Evolutionary conservation across 2,329 filamentous ascomycete species (phyloP), one percentile per base, ranked within the genome.

Genomic region (Penicillium paneum): DNA sequence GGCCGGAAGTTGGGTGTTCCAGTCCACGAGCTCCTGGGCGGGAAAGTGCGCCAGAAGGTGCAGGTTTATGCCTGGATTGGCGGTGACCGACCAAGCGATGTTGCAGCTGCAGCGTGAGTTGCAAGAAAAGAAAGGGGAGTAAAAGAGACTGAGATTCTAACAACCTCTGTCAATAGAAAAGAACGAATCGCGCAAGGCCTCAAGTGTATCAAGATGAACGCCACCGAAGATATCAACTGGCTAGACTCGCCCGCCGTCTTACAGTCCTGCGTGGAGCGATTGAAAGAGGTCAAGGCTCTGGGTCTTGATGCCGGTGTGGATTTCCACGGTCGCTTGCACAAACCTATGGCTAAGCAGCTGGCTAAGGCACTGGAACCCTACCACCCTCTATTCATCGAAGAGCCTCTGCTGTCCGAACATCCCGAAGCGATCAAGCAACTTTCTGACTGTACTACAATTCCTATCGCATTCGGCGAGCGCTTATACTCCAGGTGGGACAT

Each of bases 1-100:
- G 83, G 83, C 2, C 76, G 83, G 24, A 81, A 77, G 56, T 70
- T 87, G 8, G 80, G 81, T 6, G 84, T 91, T 0, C 88, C 89
- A 0, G 81, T 92, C 38, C 87, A 90, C 63, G 82, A 90, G 61
- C 76, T 93, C 0, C 78, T 92, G 0, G 89, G 89, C 1, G 89
- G 89, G 3, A 90, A 90, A 52, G 74, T 92, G 1, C 79, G 89
- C 35, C 77, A 85, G 58, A 86, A 85, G 64, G 74, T 89, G 11
- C 83, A 84, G 57, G 88, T 91, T 0, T 91, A 91, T 65, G 85
- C 85, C 8, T 91, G 88, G 88, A 90, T 91, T 57, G 88, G 88
- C 4, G 88, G 88, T 2, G 88, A 91, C 61, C 76, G 87, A 4
- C 89, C 89, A 0, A 71, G 76, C 6, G 88, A 90, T 62, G 81